Percentiles rank a stretch among this genome's conserved stretches.
Conservation (phyloP, 345 rosid genomes). For the Acer yangbiense region DNA sequence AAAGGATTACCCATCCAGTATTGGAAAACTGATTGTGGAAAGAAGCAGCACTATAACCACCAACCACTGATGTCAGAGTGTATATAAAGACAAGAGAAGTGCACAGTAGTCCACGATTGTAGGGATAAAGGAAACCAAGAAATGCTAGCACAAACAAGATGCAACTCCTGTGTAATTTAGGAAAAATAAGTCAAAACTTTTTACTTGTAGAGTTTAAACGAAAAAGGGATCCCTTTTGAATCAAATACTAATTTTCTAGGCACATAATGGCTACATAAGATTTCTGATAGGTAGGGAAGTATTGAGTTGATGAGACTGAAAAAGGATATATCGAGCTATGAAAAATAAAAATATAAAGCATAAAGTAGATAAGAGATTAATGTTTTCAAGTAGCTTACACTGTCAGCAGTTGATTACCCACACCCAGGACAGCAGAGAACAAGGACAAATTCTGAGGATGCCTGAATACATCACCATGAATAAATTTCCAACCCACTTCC, state of each 20-base stretch:
- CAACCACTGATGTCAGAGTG: slow-evolving; percentile 65
- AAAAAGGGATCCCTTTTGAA: background rate
- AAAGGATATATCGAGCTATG: background rate
- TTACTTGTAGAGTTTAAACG: background rate
- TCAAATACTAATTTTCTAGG: background rate
- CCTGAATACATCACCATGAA: slow-evolving; percentile 77
- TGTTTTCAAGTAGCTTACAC: slow-evolving; percentile 52
- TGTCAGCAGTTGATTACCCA: slow-evolving; percentile 73
- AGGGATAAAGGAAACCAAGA: slow-evolving; percentile 71
- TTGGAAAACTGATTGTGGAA: slow-evolving; percentile 62
- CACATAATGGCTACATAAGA: background rate
- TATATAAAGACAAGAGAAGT: slow-evolving; percentile 57
- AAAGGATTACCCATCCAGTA: slow-evolving; percentile 69
- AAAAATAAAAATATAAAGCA: background rate
- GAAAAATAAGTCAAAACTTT: slow-evolving; percentile 6
- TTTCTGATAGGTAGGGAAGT: background rate
- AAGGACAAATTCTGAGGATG: slow-evolving; percentile 60
- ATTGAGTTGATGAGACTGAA: background rate
- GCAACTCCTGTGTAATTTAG: slow-evolving; percentile 46
- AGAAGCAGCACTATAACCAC: slow-evolving; percentile 74
- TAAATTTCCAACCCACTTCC: slow-evolving; percentile 79
- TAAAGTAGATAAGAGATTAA: background rate
- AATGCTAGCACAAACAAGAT: slow-evolving; percentile 57
- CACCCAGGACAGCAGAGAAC: slow-evolving; percentile 75
- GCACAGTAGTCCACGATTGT: slow-evolving; percentile 61